These are phyloP conservation scores for Suillus weaverae DNA, from an alignment of 768 basidiomycete species.

Conservation along the genomic window DNA sequence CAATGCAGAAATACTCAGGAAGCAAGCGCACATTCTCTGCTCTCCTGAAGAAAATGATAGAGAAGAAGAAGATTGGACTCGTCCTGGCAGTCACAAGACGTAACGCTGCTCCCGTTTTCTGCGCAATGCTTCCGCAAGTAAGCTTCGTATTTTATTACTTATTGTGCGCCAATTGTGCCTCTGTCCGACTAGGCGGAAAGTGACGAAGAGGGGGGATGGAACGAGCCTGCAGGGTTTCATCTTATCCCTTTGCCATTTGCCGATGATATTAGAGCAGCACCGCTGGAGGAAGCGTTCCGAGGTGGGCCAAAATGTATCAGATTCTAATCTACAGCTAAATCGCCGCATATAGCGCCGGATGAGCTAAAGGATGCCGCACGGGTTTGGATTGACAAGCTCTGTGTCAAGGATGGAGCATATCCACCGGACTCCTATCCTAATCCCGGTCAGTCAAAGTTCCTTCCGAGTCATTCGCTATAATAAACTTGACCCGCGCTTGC, in stretches of 20 bases:
- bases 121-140: slow-evolving; percentile 86
- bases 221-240: slow-evolving; percentile 89
- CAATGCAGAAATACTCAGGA: slow-evolving; percentile 71
- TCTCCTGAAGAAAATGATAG: slow-evolving; percentile 76
- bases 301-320: slow-evolving; percentile 41
- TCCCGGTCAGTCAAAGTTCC: slow-evolving; percentile 60
- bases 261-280: slow-evolving; percentile 87
- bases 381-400: slow-evolving; percentile 77
- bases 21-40: slow-evolving; percentile 92
- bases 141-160: not conserved
- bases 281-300: slow-evolving; percentile 61
- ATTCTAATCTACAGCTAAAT: slow-evolving; percentile 7
- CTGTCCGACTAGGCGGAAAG: slow-evolving; percentile 59
- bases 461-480: not conserved
- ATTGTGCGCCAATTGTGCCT: not conserved
- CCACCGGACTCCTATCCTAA: slow-evolving; percentile 89
- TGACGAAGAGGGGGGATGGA: slow-evolving; percentile 67
- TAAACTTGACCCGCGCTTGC: slow-evolving; percentile 9
- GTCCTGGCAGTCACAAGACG: slow-evolving; percentile 67
- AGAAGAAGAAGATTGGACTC: slow-evolving; percentile 82
- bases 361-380: slow-evolving; percentile 65
- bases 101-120: slow-evolving; percentile 78
- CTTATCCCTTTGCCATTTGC: slow-evolving; percentile 91
- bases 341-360: slow-evolving; percentile 55
- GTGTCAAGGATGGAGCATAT: slow-evolving; percentile 77